phyloP scores from a whole-genome alignment of 1,284 basidiomycete genomes.

The Cryptococcus amylolentus region DNA sequence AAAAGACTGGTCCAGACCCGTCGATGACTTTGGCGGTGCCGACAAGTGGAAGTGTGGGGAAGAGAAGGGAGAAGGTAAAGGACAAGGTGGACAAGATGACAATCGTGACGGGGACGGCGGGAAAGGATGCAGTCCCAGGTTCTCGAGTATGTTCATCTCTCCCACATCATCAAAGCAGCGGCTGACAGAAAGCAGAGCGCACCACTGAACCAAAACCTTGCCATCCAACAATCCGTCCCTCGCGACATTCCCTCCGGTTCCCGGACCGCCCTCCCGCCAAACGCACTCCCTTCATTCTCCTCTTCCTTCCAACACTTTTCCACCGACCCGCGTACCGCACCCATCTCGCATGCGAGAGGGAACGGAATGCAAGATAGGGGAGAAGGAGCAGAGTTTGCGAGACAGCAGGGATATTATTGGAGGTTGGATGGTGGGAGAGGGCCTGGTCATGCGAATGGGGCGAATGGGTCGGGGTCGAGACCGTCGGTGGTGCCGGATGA shows the following conservation, averaged over 20 bases:
- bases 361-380: background rate
- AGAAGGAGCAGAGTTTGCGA: slow-evolving; percentile 34
- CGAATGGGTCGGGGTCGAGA: background rate
- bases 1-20: background rate
- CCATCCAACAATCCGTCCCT: slow-evolving; percentile 39
- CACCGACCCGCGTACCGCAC: slow-evolving; percentile 36
- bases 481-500: background rate
- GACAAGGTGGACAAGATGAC: slow-evolving; percentile 46
- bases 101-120: slow-evolving; percentile 30
- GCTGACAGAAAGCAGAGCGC: slow-evolving; percentile 30
- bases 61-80: slow-evolving; percentile 42
- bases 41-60: slow-evolving; percentile 31
- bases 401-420: slow-evolving; percentile 21
- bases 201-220: slow-evolving; percentile 39
- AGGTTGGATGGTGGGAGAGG: background rate
- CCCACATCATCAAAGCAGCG: background rate
- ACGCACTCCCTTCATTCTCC: slow-evolving; percentile 31
- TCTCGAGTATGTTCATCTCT: slow-evolving; percentile 31
- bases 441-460: background rate
- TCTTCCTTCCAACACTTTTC: slow-evolving; percentile 2
- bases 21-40: background rate
- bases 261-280: slow-evolving; percentile 36
- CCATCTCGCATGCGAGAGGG: slow-evolving; percentile 15
- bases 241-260: slow-evolving; percentile 38
- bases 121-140: slow-evolving; percentile 35